These are phyloP conservation scores for Beauveria sp. DNA, from an alignment of 2,329 filamentous ascomycete species.

Conservation along the genomic window DNA sequence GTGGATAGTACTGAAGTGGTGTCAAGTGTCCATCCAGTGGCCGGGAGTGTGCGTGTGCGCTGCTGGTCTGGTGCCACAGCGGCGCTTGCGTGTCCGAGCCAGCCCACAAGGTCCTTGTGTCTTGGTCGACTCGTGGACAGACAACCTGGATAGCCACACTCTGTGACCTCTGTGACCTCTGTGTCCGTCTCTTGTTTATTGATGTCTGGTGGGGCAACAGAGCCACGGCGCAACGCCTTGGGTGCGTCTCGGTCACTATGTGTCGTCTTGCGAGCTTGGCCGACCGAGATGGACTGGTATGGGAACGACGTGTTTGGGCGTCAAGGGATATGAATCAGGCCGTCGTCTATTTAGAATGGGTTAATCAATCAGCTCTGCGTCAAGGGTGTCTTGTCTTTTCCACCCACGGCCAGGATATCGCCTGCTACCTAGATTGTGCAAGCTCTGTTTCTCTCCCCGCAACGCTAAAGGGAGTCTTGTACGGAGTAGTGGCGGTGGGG, in stretches of 20 bases:
- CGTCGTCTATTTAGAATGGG: not conserved
- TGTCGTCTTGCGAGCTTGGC: slow-evolving; percentile 7
- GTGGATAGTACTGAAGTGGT: slow-evolving; percentile 1
- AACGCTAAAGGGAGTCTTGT: not conserved
- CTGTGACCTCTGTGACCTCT: not conserved
- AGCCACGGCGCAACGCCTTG: not conserved
- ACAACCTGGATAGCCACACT: slow-evolving; percentile 10
- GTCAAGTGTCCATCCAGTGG: not conserved
- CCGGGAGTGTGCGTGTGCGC: not conserved
- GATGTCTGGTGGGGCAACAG: not conserved
- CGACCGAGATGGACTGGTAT: not conserved
- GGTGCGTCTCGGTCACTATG: not conserved
- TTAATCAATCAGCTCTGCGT: not conserved
- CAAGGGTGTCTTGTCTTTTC: not conserved
- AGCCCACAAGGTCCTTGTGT: slow-evolving; percentile 7
- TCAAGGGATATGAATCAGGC: not conserved
- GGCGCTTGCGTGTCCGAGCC: slow-evolving; percentile 6
- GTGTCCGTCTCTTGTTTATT: slow-evolving; percentile 6
- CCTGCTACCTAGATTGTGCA: not conserved
- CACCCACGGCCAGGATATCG: not conserved
- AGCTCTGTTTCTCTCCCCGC: not conserved
- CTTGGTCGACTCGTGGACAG: not conserved
- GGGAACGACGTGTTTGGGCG: not conserved
- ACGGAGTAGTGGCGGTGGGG: not conserved
- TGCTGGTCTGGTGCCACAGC: not conserved